Evolutionary conservation across 2,329 filamentous ascomycete species (phyloP), one percentile per base, ranked within the genome.

Genomic region (Colletotrichum tropicale): DNA sequence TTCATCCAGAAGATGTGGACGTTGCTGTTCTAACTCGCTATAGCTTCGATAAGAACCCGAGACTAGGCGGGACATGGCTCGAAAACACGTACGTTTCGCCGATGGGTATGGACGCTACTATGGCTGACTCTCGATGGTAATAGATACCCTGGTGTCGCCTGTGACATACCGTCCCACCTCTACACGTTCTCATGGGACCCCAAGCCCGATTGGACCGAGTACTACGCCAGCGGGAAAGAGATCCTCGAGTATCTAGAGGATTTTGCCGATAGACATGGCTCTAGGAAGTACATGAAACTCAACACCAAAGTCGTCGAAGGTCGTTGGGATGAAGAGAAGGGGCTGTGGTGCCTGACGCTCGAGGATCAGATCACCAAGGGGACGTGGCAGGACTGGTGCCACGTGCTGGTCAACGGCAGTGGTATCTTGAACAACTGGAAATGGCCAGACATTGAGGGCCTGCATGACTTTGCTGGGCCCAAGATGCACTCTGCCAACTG

Each of bases 401-500:
- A 90, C 70, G 83, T 88, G 24, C 81, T 91, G 8, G 79, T 90
- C 55, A 89, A 89, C 76, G 88, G 85, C 18, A 81, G 82, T 8
- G 89, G 89, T 15, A 85, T 89, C 24, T 81, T 91, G 43, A 90
- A 90, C 78, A 87, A 87, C 76, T 89, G 86, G 82, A 83, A 85
- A 67, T 89, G 87, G 85, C 90, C 91, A 2, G 84, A 86, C 15
- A 88, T 91, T 36, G 82, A 86, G 0, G 90, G 90, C 0, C 77
- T 91, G 1, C 76, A 86, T 10, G 81, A 84, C 24, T 93, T 90
- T 81, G 83, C 86, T 69, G 90, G 90, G 18, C 80, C 82, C 13
- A 81, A 90, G 12, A 84, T 90, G 69, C 91, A 93, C 80, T 90
- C 88, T 0, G 89, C 89, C 6, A 83, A 85, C 38, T 92, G 89